Evolutionary conservation across 2,329 filamentous ascomycete genomes (phyloP).

Genomic region (Cryphonectria radicalis): DNA sequence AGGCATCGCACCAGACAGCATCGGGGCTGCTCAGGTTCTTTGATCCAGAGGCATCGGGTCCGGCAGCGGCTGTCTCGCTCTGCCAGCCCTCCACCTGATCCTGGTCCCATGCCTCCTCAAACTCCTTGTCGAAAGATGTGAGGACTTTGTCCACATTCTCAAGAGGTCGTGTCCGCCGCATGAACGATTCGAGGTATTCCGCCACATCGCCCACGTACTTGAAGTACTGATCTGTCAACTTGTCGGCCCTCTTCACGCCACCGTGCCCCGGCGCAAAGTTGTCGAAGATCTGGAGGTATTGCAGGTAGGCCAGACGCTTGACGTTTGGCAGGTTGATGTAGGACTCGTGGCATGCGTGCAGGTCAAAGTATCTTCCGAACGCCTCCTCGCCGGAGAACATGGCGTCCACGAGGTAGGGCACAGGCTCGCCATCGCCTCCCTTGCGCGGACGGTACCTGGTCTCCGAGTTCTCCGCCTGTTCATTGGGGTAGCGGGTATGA

Average conservation of each 20-base stretch:
- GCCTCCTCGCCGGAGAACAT: conserved; percentile 97
- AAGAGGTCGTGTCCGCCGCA: conserved; percentile 81
- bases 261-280: conserved; percentile 76
- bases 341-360: conserved; percentile 81
- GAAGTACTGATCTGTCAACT: conserved; percentile 92
- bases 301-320: conserved; percentile 84
- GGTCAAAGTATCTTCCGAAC: conserved; percentile 89
- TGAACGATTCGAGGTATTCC: conserved; percentile 84
- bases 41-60: conserved; percentile 42
- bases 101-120: conserved; percentile 79
- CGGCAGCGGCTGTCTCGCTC: conserved; percentile 51
- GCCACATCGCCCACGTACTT: conserved; percentile 81
- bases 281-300: conserved; percentile 93
- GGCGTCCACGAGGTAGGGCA: conserved; percentile 75
- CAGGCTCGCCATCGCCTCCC: conserved; percentile 63
- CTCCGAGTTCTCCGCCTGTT: conserved; percentile 94
- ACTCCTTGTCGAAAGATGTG: conserved; percentile 77
- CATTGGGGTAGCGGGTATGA: conserved; percentile 89
- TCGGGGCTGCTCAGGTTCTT: conserved; percentile 51
- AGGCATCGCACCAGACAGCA: conserved; percentile 87
- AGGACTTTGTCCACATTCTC: conserved; percentile 85
- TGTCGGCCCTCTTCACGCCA: conserved; percentile 78
- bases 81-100: conserved; percentile 82
- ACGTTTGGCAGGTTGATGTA: conserved; percentile 89
- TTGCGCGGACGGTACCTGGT: conserved; percentile 78